Percentiles rank a stretch among this genome's conserved stretches.
Conservation (phyloP, 805 yeast genomes). For the Myxozyma mucilagina region DNA sequence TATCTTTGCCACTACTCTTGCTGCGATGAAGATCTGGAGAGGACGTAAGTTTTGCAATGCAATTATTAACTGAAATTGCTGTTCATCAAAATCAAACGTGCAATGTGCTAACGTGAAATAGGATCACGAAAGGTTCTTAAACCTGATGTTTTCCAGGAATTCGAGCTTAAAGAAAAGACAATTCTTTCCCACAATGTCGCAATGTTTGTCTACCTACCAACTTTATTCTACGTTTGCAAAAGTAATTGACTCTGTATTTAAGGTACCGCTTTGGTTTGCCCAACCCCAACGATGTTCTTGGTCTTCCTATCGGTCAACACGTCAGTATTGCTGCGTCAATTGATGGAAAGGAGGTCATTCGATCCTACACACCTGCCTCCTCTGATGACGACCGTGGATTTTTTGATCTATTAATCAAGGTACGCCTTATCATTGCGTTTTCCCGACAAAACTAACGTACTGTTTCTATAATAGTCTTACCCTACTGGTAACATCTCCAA, state of each 20-base stretch:
- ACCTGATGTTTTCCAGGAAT: constrained; percentile 68
- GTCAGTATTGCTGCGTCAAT: constrained; percentile 75
- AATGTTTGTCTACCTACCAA: constrained; percentile 42
- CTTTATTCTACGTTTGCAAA: background rate
- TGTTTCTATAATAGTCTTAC: constrained; percentile 55
- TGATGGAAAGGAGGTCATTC: constrained; percentile 78
- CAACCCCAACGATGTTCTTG: constrained; percentile 67
- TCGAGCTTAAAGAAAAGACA: constrained; percentile 77
- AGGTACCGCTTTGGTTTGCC: constrained; percentile 77
- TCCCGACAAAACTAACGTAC: constrained; percentile 71
- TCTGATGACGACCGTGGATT: constrained; percentile 69
- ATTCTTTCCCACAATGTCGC: constrained; percentile 78
- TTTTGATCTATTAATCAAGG: constrained; percentile 79
- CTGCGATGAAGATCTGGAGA: constrained; percentile 35
- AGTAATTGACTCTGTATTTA: background rate
- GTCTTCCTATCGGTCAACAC: constrained; percentile 93
- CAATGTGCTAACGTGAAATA: background rate
- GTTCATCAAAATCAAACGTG: background rate
- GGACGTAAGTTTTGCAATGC: constrained; percentile 33
- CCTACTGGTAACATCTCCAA: constrained; percentile 82
- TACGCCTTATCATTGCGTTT: constrained; percentile 69
- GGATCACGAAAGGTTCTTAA: constrained; percentile 49
- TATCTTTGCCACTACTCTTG: constrained; percentile 32
- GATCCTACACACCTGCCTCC: constrained; percentile 81
- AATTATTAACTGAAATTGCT: background rate